A percentile compares a stretch with the other conserved stretches of the same genome.
Evolutionary conservation across 2,329 filamentous ascomycete species (phyloP).

Genomic region (Trichoderma simmonsii): DNA sequence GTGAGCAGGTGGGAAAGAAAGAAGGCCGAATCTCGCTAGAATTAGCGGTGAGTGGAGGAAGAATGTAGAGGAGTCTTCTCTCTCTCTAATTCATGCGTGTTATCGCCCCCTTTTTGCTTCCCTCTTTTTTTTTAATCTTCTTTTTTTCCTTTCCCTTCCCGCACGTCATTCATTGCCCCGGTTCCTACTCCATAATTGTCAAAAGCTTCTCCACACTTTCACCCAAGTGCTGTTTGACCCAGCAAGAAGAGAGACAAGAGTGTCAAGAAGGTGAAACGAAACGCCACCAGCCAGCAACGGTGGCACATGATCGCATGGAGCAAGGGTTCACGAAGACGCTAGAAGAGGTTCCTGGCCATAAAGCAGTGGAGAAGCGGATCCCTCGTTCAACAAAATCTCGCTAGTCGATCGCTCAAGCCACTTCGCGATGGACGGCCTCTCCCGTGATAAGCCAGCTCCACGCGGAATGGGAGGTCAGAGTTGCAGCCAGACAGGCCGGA

Average conservation of each 20-base stretch:
- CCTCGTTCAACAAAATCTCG: slow-evolving; percentile 7
- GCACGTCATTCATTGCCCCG: neutral
- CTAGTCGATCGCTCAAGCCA: slow-evolving; percentile 4
- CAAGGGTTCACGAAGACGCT: neutral
- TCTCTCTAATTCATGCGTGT: neutral
- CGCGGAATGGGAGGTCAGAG: slow-evolving; percentile 12
- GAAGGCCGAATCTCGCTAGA: neutral
- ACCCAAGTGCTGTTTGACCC: neutral
- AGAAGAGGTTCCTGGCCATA: slow-evolving; percentile 12
- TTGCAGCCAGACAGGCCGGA: neutral
- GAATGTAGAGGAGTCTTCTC: neutral
- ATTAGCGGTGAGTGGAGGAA: slow-evolving; percentile 15
- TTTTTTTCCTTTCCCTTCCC: neutral
- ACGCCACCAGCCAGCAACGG: neutral
- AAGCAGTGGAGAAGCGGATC: slow-evolving; percentile 14
- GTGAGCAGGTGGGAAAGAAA: neutral
- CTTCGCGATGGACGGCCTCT: slow-evolving; percentile 17
- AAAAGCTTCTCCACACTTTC: neutral
- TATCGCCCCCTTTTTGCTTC: neutral
- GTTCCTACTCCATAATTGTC: neutral
- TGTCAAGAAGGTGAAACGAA: slow-evolving; percentile 15
- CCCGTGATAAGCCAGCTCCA: slow-evolving; percentile 15
- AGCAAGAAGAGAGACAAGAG: neutral
- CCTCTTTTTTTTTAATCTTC: neutral
- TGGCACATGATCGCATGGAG: slow-evolving; percentile 13